Evolutionary conservation across 2,329 filamentous ascomycete species (phyloP).

Genomic region (Aspergillus candidus): DNA sequence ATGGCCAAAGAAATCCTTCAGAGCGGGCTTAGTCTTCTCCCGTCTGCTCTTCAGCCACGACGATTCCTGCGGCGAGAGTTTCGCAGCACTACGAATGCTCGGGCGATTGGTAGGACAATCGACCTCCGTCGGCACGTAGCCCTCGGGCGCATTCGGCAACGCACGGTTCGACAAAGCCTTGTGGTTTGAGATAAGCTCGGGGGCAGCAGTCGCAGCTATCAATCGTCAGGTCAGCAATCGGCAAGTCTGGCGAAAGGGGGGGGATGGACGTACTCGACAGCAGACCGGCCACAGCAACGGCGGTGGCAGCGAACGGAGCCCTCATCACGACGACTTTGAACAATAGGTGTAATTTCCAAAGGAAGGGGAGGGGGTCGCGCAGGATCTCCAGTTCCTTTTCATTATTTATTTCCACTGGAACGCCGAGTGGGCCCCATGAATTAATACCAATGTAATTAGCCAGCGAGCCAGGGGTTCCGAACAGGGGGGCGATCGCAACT

Average conservation of each 20-base stretch:
- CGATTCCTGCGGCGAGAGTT: slow-evolving; percentile 63
- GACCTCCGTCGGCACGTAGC: slow-evolving; percentile 65
- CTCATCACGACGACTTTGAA: no score
- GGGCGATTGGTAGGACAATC: slow-evolving; percentile 65
- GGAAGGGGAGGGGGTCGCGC: no score
- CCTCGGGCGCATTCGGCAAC: slow-evolving; percentile 54
- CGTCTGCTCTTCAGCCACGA: slow-evolving; percentile 69
- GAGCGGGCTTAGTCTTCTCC: slow-evolving; percentile 64
- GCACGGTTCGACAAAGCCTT: slow-evolving; percentile 31
- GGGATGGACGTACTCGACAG: no score
- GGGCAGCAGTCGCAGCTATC: slow-evolving; percentile 8
- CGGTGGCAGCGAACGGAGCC: no score
- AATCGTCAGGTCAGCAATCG: background rate
- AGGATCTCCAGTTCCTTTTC: no score
- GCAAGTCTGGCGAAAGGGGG: no score
- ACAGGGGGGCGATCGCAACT: background rate
- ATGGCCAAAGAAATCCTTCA: slow-evolving; percentile 65
- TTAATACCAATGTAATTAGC: no score
- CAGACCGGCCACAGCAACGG: no score
- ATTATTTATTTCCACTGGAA: no score
- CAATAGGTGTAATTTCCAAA: no score
- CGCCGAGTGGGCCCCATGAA: no score
- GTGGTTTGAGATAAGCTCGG: background rate
- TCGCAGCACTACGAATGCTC: slow-evolving; percentile 57
- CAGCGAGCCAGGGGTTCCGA: no score